Conservation (phyloP, 768 basidiomycete genomes). For the Gyrodon lividus region DNA sequence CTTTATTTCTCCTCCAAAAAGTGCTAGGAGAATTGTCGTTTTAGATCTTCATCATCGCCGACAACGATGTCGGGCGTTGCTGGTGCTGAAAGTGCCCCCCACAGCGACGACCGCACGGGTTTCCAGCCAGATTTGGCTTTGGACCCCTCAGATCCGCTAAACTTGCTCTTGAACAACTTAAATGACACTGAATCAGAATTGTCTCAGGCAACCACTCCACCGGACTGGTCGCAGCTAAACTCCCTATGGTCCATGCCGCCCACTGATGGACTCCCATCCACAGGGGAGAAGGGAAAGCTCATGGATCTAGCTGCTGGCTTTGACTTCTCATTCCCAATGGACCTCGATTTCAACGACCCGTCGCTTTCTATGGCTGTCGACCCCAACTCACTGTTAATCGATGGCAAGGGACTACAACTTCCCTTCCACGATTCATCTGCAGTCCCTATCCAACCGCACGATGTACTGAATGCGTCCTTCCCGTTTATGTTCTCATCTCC, state of each 20-base stretch:
- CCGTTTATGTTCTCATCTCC: slow-evolving; percentile 44
- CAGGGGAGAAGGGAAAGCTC: slow-evolving; percentile 31
- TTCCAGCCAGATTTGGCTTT: slow-evolving; percentile 41
- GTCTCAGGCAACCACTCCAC: slow-evolving; percentile 30
- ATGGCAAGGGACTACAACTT: slow-evolving; percentile 20
- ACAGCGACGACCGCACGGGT: neutral
- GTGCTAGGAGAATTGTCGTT: neutral
- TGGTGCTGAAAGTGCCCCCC: slow-evolving; percentile 5
- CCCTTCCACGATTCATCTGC: slow-evolving; percentile 12
- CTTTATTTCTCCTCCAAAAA: neutral
- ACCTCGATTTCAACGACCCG: slow-evolving; percentile 57
- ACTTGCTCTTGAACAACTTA: slow-evolving; percentile 52
- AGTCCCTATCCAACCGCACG: slow-evolving; percentile 28
- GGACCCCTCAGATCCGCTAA: slow-evolving; percentile 58
- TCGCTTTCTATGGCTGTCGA: slow-evolving; percentile 53
- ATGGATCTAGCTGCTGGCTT: slow-evolving; percentile 40
- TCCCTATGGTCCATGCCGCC: slow-evolving; percentile 41
- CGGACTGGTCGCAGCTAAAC: slow-evolving; percentile 57
- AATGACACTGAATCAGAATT: slow-evolving; percentile 33
- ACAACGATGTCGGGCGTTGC: slow-evolving; percentile 17
- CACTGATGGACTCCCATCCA: neutral
- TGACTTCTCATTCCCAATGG: slow-evolving; percentile 46
- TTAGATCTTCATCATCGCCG: neutral
- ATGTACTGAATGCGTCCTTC: slow-evolving; percentile 30
- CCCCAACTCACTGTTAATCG: slow-evolving; percentile 57